These are phyloP conservation scores for Picochlorum sp. DNA, from an alignment of 139 green algal genomes.

Conservation along the genomic window DNA sequence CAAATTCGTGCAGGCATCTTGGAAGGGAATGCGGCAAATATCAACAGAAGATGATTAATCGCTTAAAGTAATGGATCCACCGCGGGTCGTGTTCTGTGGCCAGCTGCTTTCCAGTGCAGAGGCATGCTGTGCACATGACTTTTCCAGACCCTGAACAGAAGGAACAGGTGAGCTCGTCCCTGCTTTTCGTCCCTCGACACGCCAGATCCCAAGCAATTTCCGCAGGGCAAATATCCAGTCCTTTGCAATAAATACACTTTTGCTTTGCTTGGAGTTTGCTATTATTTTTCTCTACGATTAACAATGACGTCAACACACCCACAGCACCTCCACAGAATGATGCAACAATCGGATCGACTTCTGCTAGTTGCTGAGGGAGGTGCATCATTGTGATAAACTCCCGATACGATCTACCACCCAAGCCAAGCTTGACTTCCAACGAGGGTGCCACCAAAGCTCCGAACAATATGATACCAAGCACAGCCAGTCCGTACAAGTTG, in stretches of 20 bases:
- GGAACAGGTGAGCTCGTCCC: constrained; percentile 30
- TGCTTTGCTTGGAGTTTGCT: constrained; percentile 68
- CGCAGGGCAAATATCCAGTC: constrained; percentile 86
- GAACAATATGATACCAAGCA: constrained; percentile 84
- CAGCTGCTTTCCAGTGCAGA: constrained; percentile 90
- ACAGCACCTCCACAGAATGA: constrained; percentile 95
- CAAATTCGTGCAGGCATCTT: constrained; percentile 58
- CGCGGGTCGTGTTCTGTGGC: constrained; percentile 89
- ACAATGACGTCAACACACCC: constrained; percentile 82
- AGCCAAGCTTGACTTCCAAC: constrained; percentile 84
- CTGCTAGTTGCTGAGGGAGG: constrained; percentile 79
- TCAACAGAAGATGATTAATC: constrained; percentile 6
- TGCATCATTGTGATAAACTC: constrained; percentile 88
- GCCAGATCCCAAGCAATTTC: constrained; percentile 67
- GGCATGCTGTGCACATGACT: constrained; percentile 96
- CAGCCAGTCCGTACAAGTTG: constrained; percentile 54
- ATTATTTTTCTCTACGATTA: constrained; percentile 96
- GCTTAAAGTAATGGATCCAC: constrained; percentile 65
- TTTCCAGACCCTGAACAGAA: constrained; percentile 77
- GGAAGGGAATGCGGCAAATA: constrained; percentile 17
- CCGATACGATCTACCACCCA: constrained; percentile 83
- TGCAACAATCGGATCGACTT: constrained; percentile 97
- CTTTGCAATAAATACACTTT: constrained; percentile 69
- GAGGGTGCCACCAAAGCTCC: constrained; percentile 81
- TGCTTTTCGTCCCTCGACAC: background rate